Conservation (phyloP, 768 basidiomycete genomes). For the Lepiota brunneoincarnata region DNA sequence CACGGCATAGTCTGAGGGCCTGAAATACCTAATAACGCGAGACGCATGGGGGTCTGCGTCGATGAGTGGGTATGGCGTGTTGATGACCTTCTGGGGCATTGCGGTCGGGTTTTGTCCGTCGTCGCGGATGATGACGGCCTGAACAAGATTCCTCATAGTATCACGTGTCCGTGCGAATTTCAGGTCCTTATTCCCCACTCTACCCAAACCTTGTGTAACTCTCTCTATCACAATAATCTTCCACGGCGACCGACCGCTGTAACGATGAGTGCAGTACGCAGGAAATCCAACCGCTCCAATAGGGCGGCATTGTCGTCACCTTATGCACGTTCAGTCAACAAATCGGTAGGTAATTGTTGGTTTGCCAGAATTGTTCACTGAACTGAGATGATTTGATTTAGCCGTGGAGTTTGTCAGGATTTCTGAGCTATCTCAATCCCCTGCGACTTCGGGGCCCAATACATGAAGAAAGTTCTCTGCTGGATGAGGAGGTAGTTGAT, state of each 20-base stretch:
- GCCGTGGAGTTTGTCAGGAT: conserved; percentile 50
- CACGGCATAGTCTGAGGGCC: conserved; percentile 80
- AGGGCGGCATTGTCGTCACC: conserved; percentile 40
- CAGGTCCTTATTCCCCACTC: conserved; percentile 27
- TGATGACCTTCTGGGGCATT: conserved; percentile 49
- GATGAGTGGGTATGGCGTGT: conserved; percentile 84
- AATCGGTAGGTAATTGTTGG: conserved; percentile 17
- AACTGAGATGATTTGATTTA: conserved; percentile 14
- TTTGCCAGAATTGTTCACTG: conserved; percentile 15
- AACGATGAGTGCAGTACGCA: conserved; percentile 58
- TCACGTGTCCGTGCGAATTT: conserved; percentile 24
- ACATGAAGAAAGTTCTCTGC: conserved; percentile 15
- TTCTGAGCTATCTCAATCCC: conserved; percentile 54
- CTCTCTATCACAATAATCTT: conserved; percentile 16
- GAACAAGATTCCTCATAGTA: background rate
- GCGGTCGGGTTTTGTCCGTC: conserved; percentile 19
- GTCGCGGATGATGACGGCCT: conserved; percentile 29
- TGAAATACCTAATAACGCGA: conserved; percentile 87
- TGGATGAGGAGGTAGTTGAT: conserved; percentile 17
- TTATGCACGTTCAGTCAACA: conserved; percentile 43
- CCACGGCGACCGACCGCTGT: conserved; percentile 7
- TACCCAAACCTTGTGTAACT: conserved; percentile 17
- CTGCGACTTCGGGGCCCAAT: conserved; percentile 28
- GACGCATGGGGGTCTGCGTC: conserved; percentile 89
- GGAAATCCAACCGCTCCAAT: conserved; percentile 32